Percentiles rank a stretch among this genome's conserved stretches.
These are phyloP conservation scores for Ophiostoma montium DNA, from an alignment of 2,329 filamentous ascomycete genomes.

Conservation along the genomic window DNA sequence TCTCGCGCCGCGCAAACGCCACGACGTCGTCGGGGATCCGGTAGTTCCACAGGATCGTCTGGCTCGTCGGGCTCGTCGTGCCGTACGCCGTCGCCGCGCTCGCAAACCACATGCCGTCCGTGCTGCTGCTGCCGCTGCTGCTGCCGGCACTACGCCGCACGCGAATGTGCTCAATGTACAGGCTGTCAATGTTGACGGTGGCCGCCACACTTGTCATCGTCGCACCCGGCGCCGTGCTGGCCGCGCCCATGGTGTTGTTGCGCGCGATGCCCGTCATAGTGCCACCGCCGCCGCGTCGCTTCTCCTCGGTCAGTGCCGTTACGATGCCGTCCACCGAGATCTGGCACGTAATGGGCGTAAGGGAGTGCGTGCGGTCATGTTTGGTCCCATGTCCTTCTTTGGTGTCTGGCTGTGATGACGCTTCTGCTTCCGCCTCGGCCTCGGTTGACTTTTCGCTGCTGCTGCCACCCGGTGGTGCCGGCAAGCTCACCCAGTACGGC, in stretches of 20 bases:
- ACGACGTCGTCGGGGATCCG: conserved; percentile 39
- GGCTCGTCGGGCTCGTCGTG: conserved; percentile 33
- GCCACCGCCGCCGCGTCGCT: conserved; percentile 5
- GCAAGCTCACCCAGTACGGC: conserved; percentile 43
- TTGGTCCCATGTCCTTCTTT: conserved; percentile 10
- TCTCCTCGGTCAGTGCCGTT: conserved; percentile 28
- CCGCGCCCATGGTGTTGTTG: conserved; percentile 10
- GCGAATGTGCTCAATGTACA: conserved; percentile 34
- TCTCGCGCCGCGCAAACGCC: conserved; percentile 34
- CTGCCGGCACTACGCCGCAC: conserved; percentile 15
- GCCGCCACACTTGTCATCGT: no score
- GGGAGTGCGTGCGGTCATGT: no score
- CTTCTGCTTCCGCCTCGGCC: no score
- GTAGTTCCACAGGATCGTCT: conserved; percentile 47
- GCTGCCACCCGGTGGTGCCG: conserved; percentile 18
- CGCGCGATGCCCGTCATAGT: conserved; percentile 7
- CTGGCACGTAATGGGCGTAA: conserved; percentile 32
- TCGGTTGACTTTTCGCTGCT: not conserved
- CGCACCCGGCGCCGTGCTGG: not conserved
- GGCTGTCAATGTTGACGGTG: conserved; percentile 20
- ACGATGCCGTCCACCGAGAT: conserved; percentile 33
- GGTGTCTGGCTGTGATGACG: no score
- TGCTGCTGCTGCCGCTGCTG: conserved; percentile 13
- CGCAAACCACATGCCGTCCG: conserved; percentile 41
- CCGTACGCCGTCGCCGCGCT: conserved; percentile 40